These are phyloP conservation scores for Rheum nobile DNA, from an alignment of 148 eudicot species.

Conservation along the genomic window DNA sequence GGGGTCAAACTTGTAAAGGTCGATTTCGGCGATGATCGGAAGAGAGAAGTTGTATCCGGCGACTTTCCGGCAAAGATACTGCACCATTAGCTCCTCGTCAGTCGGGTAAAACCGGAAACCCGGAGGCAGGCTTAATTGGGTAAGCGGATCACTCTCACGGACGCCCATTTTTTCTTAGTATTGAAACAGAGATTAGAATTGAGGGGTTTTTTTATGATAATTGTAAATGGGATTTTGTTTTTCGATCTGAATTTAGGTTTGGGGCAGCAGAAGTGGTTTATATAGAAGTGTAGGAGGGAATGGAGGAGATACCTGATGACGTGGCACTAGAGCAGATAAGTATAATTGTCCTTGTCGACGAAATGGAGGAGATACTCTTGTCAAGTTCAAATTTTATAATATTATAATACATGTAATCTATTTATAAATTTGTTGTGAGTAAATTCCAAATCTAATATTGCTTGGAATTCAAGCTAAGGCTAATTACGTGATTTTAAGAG, in stretches of 20 bases:
- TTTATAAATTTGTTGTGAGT: too few species aligned
- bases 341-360: conserved; percentile 14
- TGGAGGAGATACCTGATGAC: not conserved
- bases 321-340: conserved; percentile 13
- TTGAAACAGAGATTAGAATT: not conserved
- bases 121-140: conserved; percentile 64
- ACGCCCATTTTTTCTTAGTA: conserved; percentile 28
- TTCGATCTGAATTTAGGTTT: not conserved
- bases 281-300: conserved; percentile 5
- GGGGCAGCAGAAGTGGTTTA: conserved; percentile 11
- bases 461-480: too few species aligned
- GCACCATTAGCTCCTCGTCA: conserved; percentile 70
- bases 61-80: conserved; percentile 55
- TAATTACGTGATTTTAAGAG: too few species aligned
- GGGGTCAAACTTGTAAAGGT: conserved; percentile 72
- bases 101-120: conserved; percentile 83
- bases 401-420: too few species aligned
- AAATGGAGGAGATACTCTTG: too few species aligned
- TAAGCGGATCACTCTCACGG: conserved; percentile 31
- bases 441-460: too few species aligned
- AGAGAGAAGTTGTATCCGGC: conserved; percentile 49
- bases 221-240: not conserved
- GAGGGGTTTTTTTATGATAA: not conserved
- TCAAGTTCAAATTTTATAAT: too few species aligned
- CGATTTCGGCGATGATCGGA: conserved; percentile 57